Percentiles rank a stretch among this genome's conserved stretches.
phyloP scores from a whole-genome alignment of 768 basidiomycete genomes.

The Hirschioporus abietinus region DNA sequence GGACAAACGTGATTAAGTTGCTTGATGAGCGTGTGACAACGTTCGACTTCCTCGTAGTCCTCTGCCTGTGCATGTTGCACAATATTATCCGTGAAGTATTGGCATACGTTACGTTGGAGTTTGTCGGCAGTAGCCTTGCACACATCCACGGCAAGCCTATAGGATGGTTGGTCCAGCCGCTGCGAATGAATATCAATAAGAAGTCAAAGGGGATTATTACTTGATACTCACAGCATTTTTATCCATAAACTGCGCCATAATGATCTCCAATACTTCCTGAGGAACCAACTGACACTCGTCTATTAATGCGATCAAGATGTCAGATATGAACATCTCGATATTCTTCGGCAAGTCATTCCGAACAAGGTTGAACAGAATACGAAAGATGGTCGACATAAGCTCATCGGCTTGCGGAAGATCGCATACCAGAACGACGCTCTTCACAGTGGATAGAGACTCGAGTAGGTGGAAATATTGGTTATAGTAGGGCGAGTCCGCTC shows the following conservation, averaged over 20 bases:
- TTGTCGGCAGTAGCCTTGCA: slow-evolving; percentile 82
- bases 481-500: slow-evolving; percentile 78
- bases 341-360: slow-evolving; percentile 73
- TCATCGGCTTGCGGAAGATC: slow-evolving; percentile 87
- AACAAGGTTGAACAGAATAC: slow-evolving; percentile 75
- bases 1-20: slow-evolving; percentile 78
- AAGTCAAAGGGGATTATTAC: background rate
- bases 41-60: slow-evolving; percentile 61
- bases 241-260: slow-evolving; percentile 84
- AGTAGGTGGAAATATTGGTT: slow-evolving; percentile 93
- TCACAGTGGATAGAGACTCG: slow-evolving; percentile 89
- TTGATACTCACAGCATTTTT: slow-evolving; percentile 56
- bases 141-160: slow-evolving; percentile 78
- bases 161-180: slow-evolving; percentile 48
- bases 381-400: slow-evolving; percentile 77
- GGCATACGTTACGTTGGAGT: slow-evolving; percentile 82
- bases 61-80: slow-evolving; percentile 55
- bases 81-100: slow-evolving; percentile 91
- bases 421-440: slow-evolving; percentile 90
- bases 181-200: background rate
- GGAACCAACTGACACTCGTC: slow-evolving; percentile 84
- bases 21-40: slow-evolving; percentile 82
- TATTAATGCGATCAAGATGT: slow-evolving; percentile 84
- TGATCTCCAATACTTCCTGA: slow-evolving; percentile 66
- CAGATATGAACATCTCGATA: slow-evolving; percentile 79